Base-by-base conservation (phyloP, 306 rosid species). In the Trifolium fragiferum region DNA sequence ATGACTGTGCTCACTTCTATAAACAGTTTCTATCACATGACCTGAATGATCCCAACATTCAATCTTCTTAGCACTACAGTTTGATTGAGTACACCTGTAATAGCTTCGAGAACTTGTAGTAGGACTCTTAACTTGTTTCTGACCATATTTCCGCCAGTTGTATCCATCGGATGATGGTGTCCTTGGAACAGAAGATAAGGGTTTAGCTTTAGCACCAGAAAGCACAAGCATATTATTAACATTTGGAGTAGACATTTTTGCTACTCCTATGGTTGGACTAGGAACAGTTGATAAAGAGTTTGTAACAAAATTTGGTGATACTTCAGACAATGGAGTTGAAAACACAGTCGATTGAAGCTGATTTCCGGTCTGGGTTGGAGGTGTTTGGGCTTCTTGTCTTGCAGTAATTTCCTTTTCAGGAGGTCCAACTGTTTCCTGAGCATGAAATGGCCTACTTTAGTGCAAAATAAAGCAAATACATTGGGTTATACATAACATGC, bases 141-240 rank as follows among this genome's bases (percentile, higher is more conserved):
- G 98, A 78, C 98, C 98, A 82, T 93, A 93, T 84, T 93, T 93
- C 76, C 98, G 86, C 98, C 97, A 93, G 84, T 90, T 93, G 86
- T 86, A 93, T 76, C 98, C 98, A 79, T 93, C 98, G 33, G 94
- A 87, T 76, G 90, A 78, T 73, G 91, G 62, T n/a, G 87, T 54
- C 86, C 87, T 91, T 44, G 73, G 41, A 68, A 71, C 82, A 73
- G 89, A 70, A 55, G 87, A 75, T 49, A 71, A 27, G 66, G 74
- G 66, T 82, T 82, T 90, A 66, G 63, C 66, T 82, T 82, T 90
- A 66, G 63, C 66, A 53, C 79, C 82, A 68, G 85, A 86, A 70
- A 80, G 84, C 60, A 38, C 53, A 37, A 66, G 72, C n/a, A 38
- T 66, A 27, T 35, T 73, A 68, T 75, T 77, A 51, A 65, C 70